Conservation (phyloP, 768 basidiomycete species). For the Plicaturopsis crispa region DNA sequence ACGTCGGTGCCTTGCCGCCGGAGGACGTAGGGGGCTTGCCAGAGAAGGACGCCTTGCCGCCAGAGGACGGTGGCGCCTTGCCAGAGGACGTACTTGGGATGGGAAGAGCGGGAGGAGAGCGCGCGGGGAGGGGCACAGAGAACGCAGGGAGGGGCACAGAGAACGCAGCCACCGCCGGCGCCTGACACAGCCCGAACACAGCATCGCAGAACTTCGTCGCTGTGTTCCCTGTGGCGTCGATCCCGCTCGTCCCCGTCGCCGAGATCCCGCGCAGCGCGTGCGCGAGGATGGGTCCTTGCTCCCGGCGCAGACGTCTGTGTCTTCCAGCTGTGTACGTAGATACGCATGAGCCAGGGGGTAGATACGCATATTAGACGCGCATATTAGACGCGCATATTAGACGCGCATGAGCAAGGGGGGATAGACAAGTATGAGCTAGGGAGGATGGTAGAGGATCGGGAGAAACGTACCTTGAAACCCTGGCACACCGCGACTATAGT, state of each 20-base stretch:
- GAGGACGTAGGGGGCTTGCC: conserved; percentile 26
- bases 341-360: neutral
- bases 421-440: too few relatives aligned
- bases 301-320: conserved; percentile 46
- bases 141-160: conserved; percentile 39
- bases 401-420: too few relatives aligned
- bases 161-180: conserved; percentile 35
- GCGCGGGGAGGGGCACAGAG: too few relatives aligned
- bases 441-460: neutral
- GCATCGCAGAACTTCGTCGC: conserved; percentile 50
- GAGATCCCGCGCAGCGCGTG: conserved; percentile 46
- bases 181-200: conserved; percentile 46
- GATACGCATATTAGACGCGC: too few relatives aligned
- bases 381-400: too few relatives aligned
- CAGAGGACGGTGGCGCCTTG: too few relatives aligned
- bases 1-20: conserved; percentile 30
- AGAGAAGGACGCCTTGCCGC: conserved; percentile 28
- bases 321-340: conserved; percentile 30
- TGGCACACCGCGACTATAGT: conserved; percentile 39
- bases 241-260: conserved; percentile 35
- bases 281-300: conserved; percentile 52
- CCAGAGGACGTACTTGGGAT: too few relatives aligned
- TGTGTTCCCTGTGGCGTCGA: too few relatives aligned
- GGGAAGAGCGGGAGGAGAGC: too few relatives aligned
- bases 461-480: conserved; percentile 25